Conservation (phyloP, 331 rosid genomes). For the Malus hybrid region DNA sequence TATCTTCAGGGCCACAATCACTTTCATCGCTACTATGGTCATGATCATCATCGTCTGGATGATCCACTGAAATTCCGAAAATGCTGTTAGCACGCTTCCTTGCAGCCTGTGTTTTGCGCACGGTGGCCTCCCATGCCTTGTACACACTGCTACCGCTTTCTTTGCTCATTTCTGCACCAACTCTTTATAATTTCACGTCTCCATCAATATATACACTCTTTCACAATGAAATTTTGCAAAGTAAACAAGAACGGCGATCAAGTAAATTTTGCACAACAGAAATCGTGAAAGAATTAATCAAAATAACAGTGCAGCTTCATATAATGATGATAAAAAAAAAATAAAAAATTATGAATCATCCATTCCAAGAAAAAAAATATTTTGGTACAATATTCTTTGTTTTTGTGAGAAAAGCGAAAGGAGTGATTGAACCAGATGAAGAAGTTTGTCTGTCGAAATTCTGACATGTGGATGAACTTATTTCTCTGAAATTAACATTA, state of each 20-base stretch:
- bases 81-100: slow-evolving; percentile 76
- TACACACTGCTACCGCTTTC: slow-evolving; percentile 55
- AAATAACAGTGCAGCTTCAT: background rate
- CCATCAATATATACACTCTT: background rate
- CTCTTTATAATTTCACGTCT: background rate
- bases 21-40: slow-evolving; percentile 10
- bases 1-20: slow-evolving; percentile 14
- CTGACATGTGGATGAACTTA: slow-evolving; percentile 4
- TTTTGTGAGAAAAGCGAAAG: slow-evolving; percentile 16
- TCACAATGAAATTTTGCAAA: background rate
- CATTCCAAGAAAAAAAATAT: background rate
- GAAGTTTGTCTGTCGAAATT: slow-evolving; percentile 8
- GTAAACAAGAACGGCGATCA: background rate
- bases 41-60: slow-evolving; percentile 23
- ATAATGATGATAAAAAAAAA: background rate
- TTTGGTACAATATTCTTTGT: background rate
- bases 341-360: background rate
- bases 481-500: background rate
- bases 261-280: background rate
- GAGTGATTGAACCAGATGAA: slow-evolving; percentile 15
- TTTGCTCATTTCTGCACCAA: slow-evolving; percentile 39
- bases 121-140: slow-evolving; percentile 89
- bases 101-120: slow-evolving; percentile 68
- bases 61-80: slow-evolving; percentile 40
- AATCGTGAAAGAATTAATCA: slow-evolving; percentile 12